A percentile compares a stretch with the other conserved stretches of the same genome.
Evolutionary conservation across 768 basidiomycete species (phyloP).

Genomic region (Boletus fagicola): DNA sequence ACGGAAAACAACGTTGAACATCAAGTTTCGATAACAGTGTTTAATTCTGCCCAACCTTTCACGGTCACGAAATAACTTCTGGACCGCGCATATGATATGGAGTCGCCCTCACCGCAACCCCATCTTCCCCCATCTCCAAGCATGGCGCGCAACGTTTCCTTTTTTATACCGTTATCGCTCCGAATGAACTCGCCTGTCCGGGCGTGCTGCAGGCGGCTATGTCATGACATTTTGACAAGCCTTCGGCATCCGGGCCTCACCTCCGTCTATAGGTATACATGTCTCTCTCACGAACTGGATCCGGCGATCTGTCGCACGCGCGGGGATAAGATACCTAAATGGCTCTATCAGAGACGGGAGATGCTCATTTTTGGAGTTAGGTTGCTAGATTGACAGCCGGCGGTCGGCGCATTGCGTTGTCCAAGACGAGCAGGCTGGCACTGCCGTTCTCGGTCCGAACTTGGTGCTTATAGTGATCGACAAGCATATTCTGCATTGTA

Average conservation of each 20-base stretch:
- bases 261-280: not conserved
- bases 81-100: not conserved
- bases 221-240: not conserved
- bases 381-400: not conserved
- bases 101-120: not conserved
- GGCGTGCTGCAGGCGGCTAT: not conserved
- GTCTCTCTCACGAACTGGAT: not conserved
- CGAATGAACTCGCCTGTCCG: not conserved
- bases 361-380: not conserved
- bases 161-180: not conserved
- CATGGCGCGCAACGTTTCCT: not conserved
- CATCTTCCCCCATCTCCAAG: not conserved
- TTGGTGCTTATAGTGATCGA: too few relatives aligned
- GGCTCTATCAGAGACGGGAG: not conserved
- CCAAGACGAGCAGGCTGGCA: too few relatives aligned
- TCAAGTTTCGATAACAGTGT: not conserved
- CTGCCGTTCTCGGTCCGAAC: too few relatives aligned
- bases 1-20: not conserved
- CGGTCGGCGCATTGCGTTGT: not conserved
- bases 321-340: not conserved
- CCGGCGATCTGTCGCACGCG: not conserved
- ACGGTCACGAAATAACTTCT: not conserved
- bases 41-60: not conserved
- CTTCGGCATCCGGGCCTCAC: not conserved
- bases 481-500: too few relatives aligned